Base-by-base conservation (phyloP, 2,329 filamentous ascomycete species). In the Xylariaceae sp. region DNA sequence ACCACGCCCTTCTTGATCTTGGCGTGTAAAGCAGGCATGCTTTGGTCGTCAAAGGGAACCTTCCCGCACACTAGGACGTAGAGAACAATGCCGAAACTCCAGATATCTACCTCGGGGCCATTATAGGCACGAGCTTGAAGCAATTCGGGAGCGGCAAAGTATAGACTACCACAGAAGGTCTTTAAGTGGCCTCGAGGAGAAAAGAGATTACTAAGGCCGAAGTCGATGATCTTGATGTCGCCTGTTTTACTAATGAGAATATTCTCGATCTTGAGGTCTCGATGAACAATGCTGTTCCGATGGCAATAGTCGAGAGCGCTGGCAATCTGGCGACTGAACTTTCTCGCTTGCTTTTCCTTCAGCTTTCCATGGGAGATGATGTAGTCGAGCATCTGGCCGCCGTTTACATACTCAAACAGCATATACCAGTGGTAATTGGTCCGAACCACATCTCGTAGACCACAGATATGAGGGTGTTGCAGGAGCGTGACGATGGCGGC, bases 381-480 rank as follows among this genome's bases (percentile, higher is more conserved):
- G 76, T 98, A 99, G 78, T 99, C 95, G 60, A 99, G 87, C 95
- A 99, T 98, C 77, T 99, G 95, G 16, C 95, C 95, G 44, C 95
- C 95, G 71, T 99, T 97, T 75, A 99, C 95, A 74, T 95, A 97
- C 78, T 99, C 95, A 71, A 96, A 99, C 48, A 99, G 87, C 95
- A 99, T 99, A 76, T 99, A 99, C 95, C 95, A 99, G 76, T 99
- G 95, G 73, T 97, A 95, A 70, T 95, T 94, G 47, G 95, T 98
- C 56, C 93, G 89, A 54, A 98, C 90, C 23, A 97, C 92, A 76
- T 99, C 95, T 64, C 92, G 87, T 83, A 99, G 90, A 57, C 91
- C 92, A 73, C 95, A 98, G 56, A 99, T 96, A 71, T 96, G 96
- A 12, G 94, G 95, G 70, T 98, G 95, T 70, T 92, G 92, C 55